phyloP scores from a whole-genome alignment of 2,329 filamentous ascomycete genomes.

The Myotisia sp. region DNA sequence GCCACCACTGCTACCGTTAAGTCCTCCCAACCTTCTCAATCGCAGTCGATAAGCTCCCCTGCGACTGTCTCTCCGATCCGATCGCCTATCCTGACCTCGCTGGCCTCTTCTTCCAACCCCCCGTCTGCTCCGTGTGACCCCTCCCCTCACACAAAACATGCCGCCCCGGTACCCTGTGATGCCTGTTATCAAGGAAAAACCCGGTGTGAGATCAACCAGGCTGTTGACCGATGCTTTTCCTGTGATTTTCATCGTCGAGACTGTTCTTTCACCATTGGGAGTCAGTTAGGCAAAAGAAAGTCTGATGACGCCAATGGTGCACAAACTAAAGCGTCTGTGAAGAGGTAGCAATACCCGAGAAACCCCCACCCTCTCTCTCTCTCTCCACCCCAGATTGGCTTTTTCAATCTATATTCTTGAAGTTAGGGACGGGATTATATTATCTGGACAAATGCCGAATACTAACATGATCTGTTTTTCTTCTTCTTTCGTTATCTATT shows the following conservation, averaged over 20 bases:
- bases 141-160: background rate
- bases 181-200: slow-evolving; percentile 30
- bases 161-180: slow-evolving; percentile 24
- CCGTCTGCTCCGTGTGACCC: background rate
- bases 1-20: slow-evolving; percentile 8
- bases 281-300: slow-evolving; percentile 27
- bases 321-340: slow-evolving; percentile 20
- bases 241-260: slow-evolving; percentile 33
- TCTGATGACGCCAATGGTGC: slow-evolving; percentile 20
- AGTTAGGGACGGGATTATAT: background rate
- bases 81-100: too few species aligned
- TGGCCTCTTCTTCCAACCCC: background rate
- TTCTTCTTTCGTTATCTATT: slow-evolving; percentile 1
- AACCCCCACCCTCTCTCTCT: background rate
- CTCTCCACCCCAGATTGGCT: too few species aligned
- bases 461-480: background rate
- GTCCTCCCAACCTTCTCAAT: slow-evolving; percentile 5
- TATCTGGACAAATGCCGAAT: background rate
- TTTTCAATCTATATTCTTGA: too few species aligned
- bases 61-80: slow-evolving; percentile 1
- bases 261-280: slow-evolving; percentile 27
- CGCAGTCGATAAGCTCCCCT: slow-evolving; percentile 1
- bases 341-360: slow-evolving; percentile 21
- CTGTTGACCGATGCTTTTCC: slow-evolving; percentile 31
- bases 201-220: slow-evolving; percentile 31